Evolutionary conservation across 2,329 filamentous ascomycete genomes (phyloP).

Genomic region (Sclerotinia spermophila): DNA sequence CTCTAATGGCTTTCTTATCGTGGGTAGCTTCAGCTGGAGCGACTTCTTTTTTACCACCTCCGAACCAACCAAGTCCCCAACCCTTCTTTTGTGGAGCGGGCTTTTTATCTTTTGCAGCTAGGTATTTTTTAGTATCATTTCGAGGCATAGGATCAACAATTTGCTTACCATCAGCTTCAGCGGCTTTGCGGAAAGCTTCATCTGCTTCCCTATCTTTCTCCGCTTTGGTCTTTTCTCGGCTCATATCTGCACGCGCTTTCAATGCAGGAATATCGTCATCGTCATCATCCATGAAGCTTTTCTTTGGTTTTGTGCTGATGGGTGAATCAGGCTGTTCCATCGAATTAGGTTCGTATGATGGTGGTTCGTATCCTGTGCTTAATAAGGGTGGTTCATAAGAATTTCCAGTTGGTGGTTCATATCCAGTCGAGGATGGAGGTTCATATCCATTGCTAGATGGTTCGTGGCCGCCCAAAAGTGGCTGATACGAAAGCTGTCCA

Average conservation of each 20-base stretch:
- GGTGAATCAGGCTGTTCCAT: constrained; percentile 43
- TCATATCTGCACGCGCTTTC: constrained; percentile 39
- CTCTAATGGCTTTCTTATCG: constrained; percentile 71
- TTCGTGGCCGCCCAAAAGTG: constrained; percentile 23
- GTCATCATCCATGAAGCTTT: constrained; percentile 79
- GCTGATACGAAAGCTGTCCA: constrained; percentile 17
- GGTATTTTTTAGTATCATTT: constrained; percentile 20
- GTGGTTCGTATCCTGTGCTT: constrained; percentile 32
- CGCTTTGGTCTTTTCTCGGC: constrained; percentile 56
- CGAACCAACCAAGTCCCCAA: constrained; percentile 87
- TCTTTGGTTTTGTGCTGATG: constrained; percentile 57
- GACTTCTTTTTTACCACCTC: constrained; percentile 60
- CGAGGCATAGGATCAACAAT: background rate
- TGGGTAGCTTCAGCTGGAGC: constrained; percentile 37
- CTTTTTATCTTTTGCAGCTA: constrained; percentile 59
- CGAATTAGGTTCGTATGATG: constrained; percentile 53
- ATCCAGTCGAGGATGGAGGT: constrained; percentile 30
- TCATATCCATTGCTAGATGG: constrained; percentile 39
- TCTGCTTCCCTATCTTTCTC: constrained; percentile 76
- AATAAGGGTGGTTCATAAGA: constrained; percentile 31
- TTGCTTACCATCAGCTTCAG: constrained; percentile 65
- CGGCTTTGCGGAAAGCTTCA: constrained; percentile 80
- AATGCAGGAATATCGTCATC: constrained; percentile 61
- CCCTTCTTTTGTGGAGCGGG: constrained; percentile 52
- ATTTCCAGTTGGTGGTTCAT: constrained; percentile 28